phyloP scores from a whole-genome alignment of 345 rosid species.

The Viola odorata region DNA sequence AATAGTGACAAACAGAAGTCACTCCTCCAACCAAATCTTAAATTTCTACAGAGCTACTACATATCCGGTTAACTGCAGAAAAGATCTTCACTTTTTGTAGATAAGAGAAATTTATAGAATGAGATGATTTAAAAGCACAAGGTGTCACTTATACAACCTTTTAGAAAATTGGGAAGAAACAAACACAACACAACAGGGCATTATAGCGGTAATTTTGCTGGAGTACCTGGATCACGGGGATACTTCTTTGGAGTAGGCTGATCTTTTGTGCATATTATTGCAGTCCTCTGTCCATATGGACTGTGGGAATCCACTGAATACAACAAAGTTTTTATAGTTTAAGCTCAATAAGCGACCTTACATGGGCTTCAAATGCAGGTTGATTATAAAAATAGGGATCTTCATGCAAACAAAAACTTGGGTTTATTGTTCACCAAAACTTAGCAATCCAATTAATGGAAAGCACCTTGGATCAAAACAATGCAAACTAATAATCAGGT shows the following conservation, averaged over 20 bases:
- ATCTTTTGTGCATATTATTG: slow-evolving; percentile 65
- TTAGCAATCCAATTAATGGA: background rate
- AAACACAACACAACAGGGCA: slow-evolving; percentile 7
- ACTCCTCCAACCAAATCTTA: background rate
- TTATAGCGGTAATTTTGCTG: slow-evolving; percentile 62
- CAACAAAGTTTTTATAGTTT: slow-evolving; percentile 5
- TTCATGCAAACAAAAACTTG: background rate
- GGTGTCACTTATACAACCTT: background rate
- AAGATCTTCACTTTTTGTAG: background rate
- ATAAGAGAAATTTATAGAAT: background rate
- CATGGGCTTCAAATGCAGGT: background rate
- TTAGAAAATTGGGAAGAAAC: background rate
- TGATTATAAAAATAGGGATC: background rate
- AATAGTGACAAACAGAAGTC: background rate
- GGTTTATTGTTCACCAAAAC: background rate
- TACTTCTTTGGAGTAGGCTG: slow-evolving; percentile 56
- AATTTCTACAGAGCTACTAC: slow-evolving; percentile 1
- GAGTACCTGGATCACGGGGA: slow-evolving; percentile 83
- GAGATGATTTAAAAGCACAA: slow-evolving; percentile 5
- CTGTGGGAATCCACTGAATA: slow-evolving; percentile 78
- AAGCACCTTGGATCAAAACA: background rate
- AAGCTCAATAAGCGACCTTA: slow-evolving; percentile 12
- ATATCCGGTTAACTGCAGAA: background rate
- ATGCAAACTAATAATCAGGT: background rate
- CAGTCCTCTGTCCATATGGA: slow-evolving; percentile 75